A percentile compares a stretch with the other conserved stretches of the same genome.
Evolutionary conservation across 495 filamentous ascomycete species (phyloP).

Genomic region (Podospora pseudopauciseta): DNA sequence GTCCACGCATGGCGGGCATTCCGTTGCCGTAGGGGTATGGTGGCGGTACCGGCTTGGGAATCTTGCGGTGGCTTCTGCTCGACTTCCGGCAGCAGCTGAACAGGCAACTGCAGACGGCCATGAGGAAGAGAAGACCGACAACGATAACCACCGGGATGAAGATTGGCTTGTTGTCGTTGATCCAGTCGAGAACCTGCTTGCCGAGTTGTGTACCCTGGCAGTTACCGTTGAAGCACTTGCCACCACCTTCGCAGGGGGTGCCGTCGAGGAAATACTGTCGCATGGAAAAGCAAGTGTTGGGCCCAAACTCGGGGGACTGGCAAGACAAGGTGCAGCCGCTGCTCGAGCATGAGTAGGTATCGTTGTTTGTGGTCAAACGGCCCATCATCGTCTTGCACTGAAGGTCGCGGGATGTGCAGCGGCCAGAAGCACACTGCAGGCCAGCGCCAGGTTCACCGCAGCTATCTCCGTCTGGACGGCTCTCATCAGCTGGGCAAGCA

Average conservation of each 20-base stretch:
- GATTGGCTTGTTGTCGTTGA: conserved; percentile 65
- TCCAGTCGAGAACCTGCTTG: conserved; percentile 62
- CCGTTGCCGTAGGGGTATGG: background rate
- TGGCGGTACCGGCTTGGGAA: conserved; percentile 4
- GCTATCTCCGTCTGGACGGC: conserved; percentile 60
- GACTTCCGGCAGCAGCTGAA: conserved; percentile 43
- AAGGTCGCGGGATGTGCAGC: conserved; percentile 87
- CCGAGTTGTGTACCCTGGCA: conserved; percentile 61
- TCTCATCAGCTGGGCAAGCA: conserved; percentile 69
- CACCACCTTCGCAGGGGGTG: conserved; percentile 79
- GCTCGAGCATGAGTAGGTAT: conserved; percentile 76
- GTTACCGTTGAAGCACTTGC: conserved; percentile 68
- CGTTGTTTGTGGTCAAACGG: conserved; percentile 66
- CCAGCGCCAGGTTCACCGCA: conserved; percentile 57
- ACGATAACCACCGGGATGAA: conserved; percentile 69
- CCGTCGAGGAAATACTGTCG: conserved; percentile 94
- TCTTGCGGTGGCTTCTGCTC: background rate
- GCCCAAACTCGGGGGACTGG: conserved; percentile 63
- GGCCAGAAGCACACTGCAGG: conserved; percentile 84
- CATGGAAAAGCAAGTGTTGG: conserved; percentile 64
- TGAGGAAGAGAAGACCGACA: conserved; percentile 63
- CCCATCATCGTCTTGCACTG: conserved; percentile 90
- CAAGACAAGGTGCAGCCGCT: conserved; percentile 74
- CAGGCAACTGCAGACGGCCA: conserved; percentile 59
- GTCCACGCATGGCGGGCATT: conserved; percentile 6